A percentile compares a stretch with the other conserved stretches of the same genome.
These are phyloP conservation scores for Termitomyces sp. DNA, from an alignment of 768 basidiomycete species.

Conservation along the genomic window DNA sequence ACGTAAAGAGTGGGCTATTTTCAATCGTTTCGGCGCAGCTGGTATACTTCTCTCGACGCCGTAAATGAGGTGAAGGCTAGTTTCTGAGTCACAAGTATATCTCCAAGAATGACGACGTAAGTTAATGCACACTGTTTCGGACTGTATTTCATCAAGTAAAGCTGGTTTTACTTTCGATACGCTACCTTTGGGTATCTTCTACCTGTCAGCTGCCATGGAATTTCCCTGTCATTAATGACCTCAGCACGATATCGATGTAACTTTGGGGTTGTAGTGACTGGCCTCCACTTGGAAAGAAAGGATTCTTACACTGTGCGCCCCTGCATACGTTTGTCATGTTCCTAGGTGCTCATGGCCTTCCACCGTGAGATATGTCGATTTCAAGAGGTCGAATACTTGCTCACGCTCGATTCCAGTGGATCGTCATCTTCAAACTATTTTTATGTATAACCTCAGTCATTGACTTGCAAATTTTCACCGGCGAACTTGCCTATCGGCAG, in stretches of 20 bases:
- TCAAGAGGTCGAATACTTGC: not conserved
- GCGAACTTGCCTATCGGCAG: not conserved
- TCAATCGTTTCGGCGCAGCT: not conserved
- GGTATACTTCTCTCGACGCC: not conserved
- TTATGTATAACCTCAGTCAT: no score
- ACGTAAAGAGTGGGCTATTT: not conserved
- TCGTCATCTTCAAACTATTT: not conserved
- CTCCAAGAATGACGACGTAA: not conserved
- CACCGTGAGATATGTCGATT: no score
- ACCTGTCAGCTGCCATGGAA: not conserved
- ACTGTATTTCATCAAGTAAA: not conserved
- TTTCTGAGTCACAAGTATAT: not conserved
- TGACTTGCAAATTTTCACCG: not conserved
- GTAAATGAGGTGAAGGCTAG: not conserved
- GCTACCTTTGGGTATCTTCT: no score
- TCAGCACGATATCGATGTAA: not conserved
- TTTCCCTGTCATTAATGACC: no score
- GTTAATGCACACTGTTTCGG: not conserved
- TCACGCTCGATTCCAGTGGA: not conserved
- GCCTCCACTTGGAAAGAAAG: not conserved
- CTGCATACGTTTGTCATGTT: not conserved
- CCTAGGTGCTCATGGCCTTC: not conserved
- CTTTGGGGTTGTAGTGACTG: not conserved
- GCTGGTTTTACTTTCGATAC: no score
- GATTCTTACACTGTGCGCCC: not conserved